These are phyloP conservation scores for Fraxinus dipetala DNA, from an alignment of 305 asterid species.

Conservation along the genomic window DNA sequence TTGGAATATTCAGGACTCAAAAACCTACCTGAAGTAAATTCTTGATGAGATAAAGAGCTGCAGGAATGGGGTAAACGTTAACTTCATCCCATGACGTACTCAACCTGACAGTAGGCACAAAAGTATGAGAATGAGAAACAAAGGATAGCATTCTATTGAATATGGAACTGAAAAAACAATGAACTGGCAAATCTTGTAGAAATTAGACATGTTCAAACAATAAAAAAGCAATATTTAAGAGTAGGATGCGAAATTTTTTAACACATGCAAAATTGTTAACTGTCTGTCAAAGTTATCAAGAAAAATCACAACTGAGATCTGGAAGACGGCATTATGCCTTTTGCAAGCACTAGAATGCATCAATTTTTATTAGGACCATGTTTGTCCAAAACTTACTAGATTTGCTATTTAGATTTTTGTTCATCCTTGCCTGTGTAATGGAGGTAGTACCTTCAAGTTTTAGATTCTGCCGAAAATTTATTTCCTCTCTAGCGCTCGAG, in stretches of 20 bases:
- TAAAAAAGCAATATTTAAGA: slow-evolving; percentile 16
- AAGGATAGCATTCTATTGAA: background rate
- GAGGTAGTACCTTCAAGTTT: background rate
- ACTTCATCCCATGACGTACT: slow-evolving; percentile 92
- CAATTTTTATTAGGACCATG: background rate
- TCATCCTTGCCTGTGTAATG: background rate
- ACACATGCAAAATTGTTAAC: background rate
- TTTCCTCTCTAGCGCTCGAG: background rate
- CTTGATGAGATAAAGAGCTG: slow-evolving; percentile 89
- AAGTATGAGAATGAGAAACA: slow-evolving; percentile 21
- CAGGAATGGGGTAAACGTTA: slow-evolving; percentile 90
- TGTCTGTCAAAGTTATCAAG: background rate
- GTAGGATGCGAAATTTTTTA: background rate
- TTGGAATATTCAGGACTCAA: slow-evolving; percentile 14
- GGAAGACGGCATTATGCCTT: background rate
- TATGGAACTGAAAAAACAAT: background rate
- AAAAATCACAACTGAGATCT: background rate
- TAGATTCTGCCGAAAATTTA: background rate
- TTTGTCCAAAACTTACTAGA: background rate
- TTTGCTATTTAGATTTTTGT: background rate
- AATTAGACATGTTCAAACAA: slow-evolving; percentile 10
- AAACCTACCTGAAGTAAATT: slow-evolving; percentile 85
- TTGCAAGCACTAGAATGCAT: background rate
- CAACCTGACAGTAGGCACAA: slow-evolving; percentile 49
- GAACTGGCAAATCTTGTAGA: slow-evolving; percentile 12